Evolutionary conservation across 2,329 filamentous ascomycete species (phyloP), one percentile per base, ranked within the genome.

Genomic region (Colletotrichum sublineola): DNA sequence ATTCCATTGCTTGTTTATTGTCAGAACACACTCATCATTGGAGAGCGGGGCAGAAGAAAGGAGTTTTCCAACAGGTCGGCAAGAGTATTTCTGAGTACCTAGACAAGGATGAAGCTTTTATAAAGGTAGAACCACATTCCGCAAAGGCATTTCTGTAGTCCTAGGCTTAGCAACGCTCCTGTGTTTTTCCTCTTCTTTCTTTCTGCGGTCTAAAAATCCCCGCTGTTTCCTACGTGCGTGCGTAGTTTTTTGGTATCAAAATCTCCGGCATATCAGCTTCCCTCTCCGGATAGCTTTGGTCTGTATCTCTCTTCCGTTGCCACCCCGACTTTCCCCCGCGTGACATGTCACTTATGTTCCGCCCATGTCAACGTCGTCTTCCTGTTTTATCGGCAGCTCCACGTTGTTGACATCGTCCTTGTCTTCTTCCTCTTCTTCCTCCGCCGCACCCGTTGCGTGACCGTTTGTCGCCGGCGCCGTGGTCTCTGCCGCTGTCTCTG

Each of bases 321-420:
- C 46, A 20, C 20, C 3, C 20, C 29, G 29, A 56, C 11, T 5
- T 3, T 5, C 9, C 20, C n/a, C 29, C 18, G 2, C 5, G 15
- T 20, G 24, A 24, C 29, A 48, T 33, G 18, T 44, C 40, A 46
- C 33, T 44, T 44, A 69, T 31, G 71, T 58, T 64, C 64, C 68
- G 42, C 33, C 66, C 73, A 74, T 67, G 18, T 75, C 73, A 40
- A 61, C 24, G 20, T 75, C 72, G 33, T 73, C 70, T 65, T 75
- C 74, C 57, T 73, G 55, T 58, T 75, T 75, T 72, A 75, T 74
- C 44, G 72, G 74, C 63, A 63, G 72, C 31, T 75, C 74, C n/a
- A 38, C 42, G 33, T 50, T 56, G 24, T 46, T 36, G 12, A 29
- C 53, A 29, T 62, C 42, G 5, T 66, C 64, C 9, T 52, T 50